Conservation (phyloP, 1,139 yeast genomes). For the Yueomyces sp. region DNA sequence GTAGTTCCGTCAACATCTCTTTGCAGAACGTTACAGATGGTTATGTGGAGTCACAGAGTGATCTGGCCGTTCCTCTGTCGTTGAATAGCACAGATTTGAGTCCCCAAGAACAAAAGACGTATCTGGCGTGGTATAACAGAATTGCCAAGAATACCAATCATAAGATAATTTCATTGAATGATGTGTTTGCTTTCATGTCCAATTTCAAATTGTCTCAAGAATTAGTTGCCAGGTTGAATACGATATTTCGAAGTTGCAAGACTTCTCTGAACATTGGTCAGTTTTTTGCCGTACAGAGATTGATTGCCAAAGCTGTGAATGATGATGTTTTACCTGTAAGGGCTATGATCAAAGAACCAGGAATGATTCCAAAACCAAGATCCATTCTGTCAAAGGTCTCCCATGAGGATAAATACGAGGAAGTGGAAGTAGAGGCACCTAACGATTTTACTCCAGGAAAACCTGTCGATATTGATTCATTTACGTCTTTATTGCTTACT, state of each 20-base stretch:
- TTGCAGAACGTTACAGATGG: not conserved
- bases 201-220: conserved; percentile 43
- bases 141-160: conserved; percentile 45
- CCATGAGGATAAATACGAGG: conserved; percentile 24
- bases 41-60: conserved; percentile 19
- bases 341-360: conserved; percentile 35
- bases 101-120: conserved; percentile 54
- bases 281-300: conserved; percentile 58
- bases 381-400: conserved; percentile 46
- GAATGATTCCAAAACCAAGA: conserved; percentile 56
- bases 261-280: conserved; percentile 56
- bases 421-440: conserved; percentile 15
- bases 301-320: conserved; percentile 40
- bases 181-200: conserved; percentile 49
- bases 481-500: conserved; percentile 60
- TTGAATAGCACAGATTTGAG: conserved; percentile 50
- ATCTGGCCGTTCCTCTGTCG: conserved; percentile 40
- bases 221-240: conserved; percentile 33
- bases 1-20: not conserved
- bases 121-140: conserved; percentile 67
- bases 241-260: conserved; percentile 39
- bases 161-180: conserved; percentile 44
- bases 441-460: conserved; percentile 12
- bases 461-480: conserved; percentile 52
- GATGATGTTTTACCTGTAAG: conserved; percentile 38